Base-by-base conservation (phyloP, 805 yeast species). In the Hanseniaspora valbyensis region DNA sequence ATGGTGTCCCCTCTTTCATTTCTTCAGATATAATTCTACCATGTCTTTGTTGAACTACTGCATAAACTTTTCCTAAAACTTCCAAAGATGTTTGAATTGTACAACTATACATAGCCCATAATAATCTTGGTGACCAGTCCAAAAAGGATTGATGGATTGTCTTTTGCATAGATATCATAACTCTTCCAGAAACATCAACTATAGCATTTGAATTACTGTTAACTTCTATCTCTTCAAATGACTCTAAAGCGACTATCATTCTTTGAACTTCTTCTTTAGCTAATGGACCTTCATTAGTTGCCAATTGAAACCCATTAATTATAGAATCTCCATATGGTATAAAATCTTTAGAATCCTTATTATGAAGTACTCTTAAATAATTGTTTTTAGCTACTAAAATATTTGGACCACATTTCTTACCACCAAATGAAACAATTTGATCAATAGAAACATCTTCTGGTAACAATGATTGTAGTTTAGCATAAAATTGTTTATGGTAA, bases 1-100 rank as follows among this genome's bases (percentile, higher is more conserved):
- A 88, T 19, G 97, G 96, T 0, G 98, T 92, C 9, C 99, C 99
- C 63, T 92, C 98, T 61, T 92, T 89, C 86, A 92, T 80, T 62
- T 92, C 98, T 65, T 92, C 99, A 3, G 88, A 77, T 2, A 82
- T 74, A 51, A 92, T 84, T 46, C 76, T 69, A 26, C 99, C 99
- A 36, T 84, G 81, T 59, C 96, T 74, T 59, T 78, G 78, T 56
- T 94, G 95, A 22, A 92, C 86, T 18, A 90, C 97, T 0, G 88
- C 92, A 61, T 92, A 92, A 0, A 92, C 97, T 62, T 85, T 87
- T 39, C 99, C 98, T 48, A 92, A 70, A 0, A 87, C 96, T 55
- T 92, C 98, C 0, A 95, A 78, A 2, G 95, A 76, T 0, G 97
- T 92, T 66, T 92, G 99, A 56, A 92, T 85, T 56, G 90, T 96